These are phyloP conservation scores for Colletotrichum siamense DNA, from an alignment of 2,329 filamentous ascomycete species.

Conservation along the genomic window DNA sequence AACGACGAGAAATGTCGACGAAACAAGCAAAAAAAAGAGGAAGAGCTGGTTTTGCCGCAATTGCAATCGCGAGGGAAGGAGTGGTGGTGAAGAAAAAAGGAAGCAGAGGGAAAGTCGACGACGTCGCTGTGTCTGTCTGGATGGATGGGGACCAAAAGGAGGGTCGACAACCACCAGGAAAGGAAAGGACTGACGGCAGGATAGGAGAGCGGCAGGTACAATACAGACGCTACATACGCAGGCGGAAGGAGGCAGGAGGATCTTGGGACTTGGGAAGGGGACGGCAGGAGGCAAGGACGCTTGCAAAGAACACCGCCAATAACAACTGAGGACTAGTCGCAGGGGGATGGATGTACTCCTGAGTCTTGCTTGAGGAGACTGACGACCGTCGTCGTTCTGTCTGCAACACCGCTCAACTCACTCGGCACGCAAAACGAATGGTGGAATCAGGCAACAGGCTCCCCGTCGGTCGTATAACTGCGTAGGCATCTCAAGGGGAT, in stretches of 20 bases:
- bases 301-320: background rate
- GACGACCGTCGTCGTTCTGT: background rate
- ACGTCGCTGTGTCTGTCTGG: background rate
- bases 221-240: background rate
- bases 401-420: background rate
- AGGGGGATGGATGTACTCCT: background rate
- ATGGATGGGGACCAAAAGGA: slow-evolving; percentile 1
- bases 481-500: background rate
- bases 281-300: background rate
- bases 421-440: background rate
- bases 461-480: background rate
- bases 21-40: background rate
- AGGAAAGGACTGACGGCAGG: background rate
- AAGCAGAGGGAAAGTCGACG: background rate
- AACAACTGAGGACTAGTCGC: background rate
- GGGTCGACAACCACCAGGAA: background rate
- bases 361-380: background rate
- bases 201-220: background rate
- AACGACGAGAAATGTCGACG: background rate
- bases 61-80: background rate
- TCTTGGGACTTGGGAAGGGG: background rate
- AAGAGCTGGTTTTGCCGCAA: background rate
- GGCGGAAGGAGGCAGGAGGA: background rate
- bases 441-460: background rate
- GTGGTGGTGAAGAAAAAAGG: background rate